A percentile compares a stretch with the other conserved stretches of the same genome.
Evolutionary conservation across 768 basidiomycete genomes (phyloP).

Genomic region (Russula earlei): DNA sequence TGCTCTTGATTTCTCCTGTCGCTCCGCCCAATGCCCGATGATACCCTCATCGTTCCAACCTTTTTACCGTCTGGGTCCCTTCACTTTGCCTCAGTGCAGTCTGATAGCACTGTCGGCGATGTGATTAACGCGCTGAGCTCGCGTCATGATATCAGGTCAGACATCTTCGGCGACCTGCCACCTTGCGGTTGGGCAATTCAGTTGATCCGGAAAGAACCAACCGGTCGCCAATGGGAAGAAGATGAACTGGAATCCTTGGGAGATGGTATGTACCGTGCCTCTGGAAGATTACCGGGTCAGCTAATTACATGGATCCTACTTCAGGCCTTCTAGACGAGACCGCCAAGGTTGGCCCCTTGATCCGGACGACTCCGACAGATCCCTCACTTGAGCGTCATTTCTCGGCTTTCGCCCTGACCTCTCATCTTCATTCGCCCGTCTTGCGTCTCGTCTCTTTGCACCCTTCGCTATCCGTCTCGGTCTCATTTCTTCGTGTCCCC

Average conservation of each 20-base stretch:
- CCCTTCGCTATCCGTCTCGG: constrained; percentile 41
- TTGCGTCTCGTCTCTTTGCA: constrained; percentile 68
- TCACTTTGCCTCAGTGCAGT: constrained; percentile 50
- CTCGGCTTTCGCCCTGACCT: constrained; percentile 60
- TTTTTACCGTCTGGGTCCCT: constrained; percentile 48
- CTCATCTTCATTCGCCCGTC: constrained; percentile 54
- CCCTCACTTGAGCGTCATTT: constrained; percentile 42
- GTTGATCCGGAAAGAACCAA: constrained; percentile 45
- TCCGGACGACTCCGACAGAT: constrained; percentile 33
- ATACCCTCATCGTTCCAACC: constrained; percentile 46
- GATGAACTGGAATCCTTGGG: constrained; percentile 55
- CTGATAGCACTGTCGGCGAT: constrained; percentile 48
- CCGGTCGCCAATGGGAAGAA: constrained; percentile 62
- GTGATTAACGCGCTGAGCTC: constrained; percentile 44
- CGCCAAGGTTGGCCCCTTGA: constrained; percentile 41
- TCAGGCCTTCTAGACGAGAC: constrained; percentile 43
- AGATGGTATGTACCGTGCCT: constrained; percentile 40
- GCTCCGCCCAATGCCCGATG: constrained; percentile 31
- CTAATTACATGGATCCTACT: constrained; percentile 10
- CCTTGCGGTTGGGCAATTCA: constrained; percentile 65
- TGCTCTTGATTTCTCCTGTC: background rate
- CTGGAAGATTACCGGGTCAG: background rate
- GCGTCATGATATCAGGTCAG: constrained; percentile 40
- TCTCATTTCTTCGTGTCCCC: constrained; percentile 59
- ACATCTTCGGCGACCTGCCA: constrained; percentile 47